phyloP scores from a whole-genome alignment of 2,329 filamentous ascomycete species.

The Pseudogymnoascus sp. region DNA sequence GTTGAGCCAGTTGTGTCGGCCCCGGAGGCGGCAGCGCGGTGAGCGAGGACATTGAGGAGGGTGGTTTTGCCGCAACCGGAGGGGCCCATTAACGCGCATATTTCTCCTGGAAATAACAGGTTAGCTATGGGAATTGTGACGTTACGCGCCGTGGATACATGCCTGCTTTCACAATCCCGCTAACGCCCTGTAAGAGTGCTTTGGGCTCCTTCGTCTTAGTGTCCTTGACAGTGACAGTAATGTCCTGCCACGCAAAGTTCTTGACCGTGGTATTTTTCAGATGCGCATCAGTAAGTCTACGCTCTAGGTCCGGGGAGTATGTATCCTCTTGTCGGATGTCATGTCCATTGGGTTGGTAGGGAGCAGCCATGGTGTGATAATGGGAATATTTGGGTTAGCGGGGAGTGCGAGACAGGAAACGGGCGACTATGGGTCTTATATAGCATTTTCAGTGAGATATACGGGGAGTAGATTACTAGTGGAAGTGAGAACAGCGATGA shows the following conservation, averaged over 20 bases:
- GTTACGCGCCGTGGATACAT: slow-evolving; percentile 11
- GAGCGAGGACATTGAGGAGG: slow-evolving; percentile 70
- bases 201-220: slow-evolving; percentile 55
- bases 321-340: neutral
- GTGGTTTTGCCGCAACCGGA: slow-evolving; percentile 72
- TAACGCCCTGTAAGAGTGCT: slow-evolving; percentile 54
- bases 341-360: neutral
- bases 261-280: slow-evolving; percentile 56
- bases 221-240: slow-evolving; percentile 68
- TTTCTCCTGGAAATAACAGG: slow-evolving; percentile 45
- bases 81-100: slow-evolving; percentile 77
- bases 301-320: neutral
- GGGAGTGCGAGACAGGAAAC: neutral
- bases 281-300: slow-evolving; percentile 29
- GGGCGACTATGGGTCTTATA: neutral
- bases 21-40: slow-evolving; percentile 43
- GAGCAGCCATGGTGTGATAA: neutral
- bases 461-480: neutral
- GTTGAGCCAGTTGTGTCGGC: slow-evolving; percentile 47
- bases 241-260: slow-evolving; percentile 56
- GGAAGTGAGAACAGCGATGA: neutral
- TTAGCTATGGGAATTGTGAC: neutral
- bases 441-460: neutral
- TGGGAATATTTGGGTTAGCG: neutral
- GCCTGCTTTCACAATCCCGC: slow-evolving; percentile 59